Conservation (phyloP, 345 rosid species). For the Boechera retrofracta region DNA sequence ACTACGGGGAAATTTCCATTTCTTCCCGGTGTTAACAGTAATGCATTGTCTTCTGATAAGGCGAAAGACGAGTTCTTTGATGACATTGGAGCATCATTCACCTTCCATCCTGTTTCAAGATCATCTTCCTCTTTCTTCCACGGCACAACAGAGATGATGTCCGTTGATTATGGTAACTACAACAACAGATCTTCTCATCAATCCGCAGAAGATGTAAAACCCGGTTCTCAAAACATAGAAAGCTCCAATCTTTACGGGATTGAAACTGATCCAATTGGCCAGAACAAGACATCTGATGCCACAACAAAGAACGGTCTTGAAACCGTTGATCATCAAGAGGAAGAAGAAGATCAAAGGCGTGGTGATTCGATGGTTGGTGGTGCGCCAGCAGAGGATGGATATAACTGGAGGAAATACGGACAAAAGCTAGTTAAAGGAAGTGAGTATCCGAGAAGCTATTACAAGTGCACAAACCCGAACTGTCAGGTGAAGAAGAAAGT, state of each 20-base stretch:
- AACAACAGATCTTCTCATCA: conserved; percentile 47
- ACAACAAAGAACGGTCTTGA: conserved; percentile 50
- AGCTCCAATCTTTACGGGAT: conserved; percentile 50
- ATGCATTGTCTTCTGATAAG: conserved; percentile 49
- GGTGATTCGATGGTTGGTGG: conserved; percentile 59
- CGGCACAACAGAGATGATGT: conserved; percentile 48
- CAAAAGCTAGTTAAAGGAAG: conserved; percentile 97
- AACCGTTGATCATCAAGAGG: conserved; percentile 68
- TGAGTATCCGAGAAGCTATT: conserved; percentile 95
- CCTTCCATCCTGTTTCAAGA: conserved; percentile 71
- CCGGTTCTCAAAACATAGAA: conserved; percentile 50
- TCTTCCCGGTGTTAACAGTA: conserved; percentile 53
- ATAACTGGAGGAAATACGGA: conserved; percentile 96
- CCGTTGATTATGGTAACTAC: conserved; percentile 58
- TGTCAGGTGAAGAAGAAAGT: conserved; percentile 96
- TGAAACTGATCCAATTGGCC: conserved; percentile 44
- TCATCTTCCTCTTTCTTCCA: conserved; percentile 58
- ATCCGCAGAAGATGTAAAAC: conserved; percentile 48
- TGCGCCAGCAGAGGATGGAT: conserved; percentile 88
- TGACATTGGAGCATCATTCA: conserved; percentile 68
- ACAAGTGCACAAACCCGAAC: conserved; percentile 88
- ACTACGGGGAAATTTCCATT: conserved; percentile 87
- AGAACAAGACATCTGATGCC: conserved; percentile 48
- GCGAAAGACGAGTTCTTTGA: conserved; percentile 67
- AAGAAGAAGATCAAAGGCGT: conserved; percentile 75